Base-by-base conservation (phyloP, 2,329 filamentous ascomycete genomes). In the Botrytis fabae region DNA sequence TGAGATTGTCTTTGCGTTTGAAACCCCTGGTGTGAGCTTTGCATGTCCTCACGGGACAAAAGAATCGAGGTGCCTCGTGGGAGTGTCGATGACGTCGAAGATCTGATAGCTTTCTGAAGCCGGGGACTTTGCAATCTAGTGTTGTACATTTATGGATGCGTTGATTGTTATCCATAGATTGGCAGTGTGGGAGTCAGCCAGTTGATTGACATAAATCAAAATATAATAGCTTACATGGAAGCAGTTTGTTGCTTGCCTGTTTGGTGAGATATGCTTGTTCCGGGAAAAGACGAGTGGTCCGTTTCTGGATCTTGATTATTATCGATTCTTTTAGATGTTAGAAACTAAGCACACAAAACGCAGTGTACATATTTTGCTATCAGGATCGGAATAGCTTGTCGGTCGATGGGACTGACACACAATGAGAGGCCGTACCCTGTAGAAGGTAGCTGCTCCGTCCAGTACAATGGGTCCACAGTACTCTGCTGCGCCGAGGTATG, bases 1-100 rank as follows among this genome's bases (percentile, higher is more conserved):
- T 66, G 32, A 66, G 44, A n/a, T 51, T 54, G 4, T 66, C 64
- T 51, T 40, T 51, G 22, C 64, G 64, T n/a, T 16, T 35, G 44
- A 65, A 65, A 4, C 44, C 63, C 44, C 4, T 51, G 1, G 14
- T 51, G 1, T 66, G 44, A 25, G 22, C 22, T 66, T 51, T 51
- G 8, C 63, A n/a, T 22, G 28, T 51, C 8, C 1, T 18, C 22
- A 38, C 12, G 16, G 35, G 32, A 54, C 46, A 66, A 12, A 51
- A 66, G 44, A 65, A 65, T 35, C 20, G 4, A 65, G 42, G 28
- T 1, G 6, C 9, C 0, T 32, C 42, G 28, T 35, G 62, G 12
- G 7, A 14, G 10, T 20, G 9, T 35, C 51, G 20, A 12, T 51
- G 63, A 25, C 14, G 44, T 38, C 44, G 32, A 1, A 66, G 44